Percentiles rank a stretch among this genome's conserved stretches.
These are phyloP conservation scores for Nemania abortiva DNA, from an alignment of 2,329 filamentous ascomycete species.

Conservation along the genomic window DNA sequence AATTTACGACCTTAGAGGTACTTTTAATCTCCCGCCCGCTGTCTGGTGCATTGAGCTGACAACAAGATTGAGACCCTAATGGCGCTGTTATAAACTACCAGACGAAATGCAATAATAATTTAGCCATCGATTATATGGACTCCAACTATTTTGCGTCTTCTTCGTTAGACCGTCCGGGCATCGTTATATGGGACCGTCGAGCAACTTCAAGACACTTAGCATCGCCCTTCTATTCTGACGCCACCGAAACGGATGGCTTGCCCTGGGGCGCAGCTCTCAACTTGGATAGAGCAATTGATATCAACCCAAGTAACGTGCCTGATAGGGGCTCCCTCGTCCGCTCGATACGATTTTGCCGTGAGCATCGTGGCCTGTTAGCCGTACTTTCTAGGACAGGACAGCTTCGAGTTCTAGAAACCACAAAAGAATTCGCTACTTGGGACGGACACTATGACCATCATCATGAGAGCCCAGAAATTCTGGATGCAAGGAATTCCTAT, in stretches of 20 bases:
- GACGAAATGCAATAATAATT: constrained; percentile 75
- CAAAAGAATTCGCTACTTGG: constrained; percentile 63
- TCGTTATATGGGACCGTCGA: constrained; percentile 84
- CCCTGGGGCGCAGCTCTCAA: constrained; percentile 73
- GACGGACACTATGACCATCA: constrained; percentile 54
- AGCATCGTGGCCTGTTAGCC: constrained; percentile 70
- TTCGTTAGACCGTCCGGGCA: constrained; percentile 77
- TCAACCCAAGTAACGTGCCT: constrained; percentile 64
- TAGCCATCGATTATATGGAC: constrained; percentile 83
- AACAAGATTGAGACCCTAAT: constrained; percentile 57
- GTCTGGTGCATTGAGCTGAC: constrained; percentile 38
- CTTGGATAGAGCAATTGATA: constrained; percentile 68
- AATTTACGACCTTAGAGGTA: constrained; percentile 83
- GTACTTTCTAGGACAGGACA: constrained; percentile 73
- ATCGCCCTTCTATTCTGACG: constrained; percentile 67
- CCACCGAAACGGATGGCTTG: constrained; percentile 70
- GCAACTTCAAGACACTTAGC: constrained; percentile 65
- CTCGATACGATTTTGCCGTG: constrained; percentile 72
- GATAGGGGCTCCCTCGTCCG: constrained; percentile 72
- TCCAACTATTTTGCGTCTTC: constrained; percentile 88
- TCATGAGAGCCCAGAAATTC: constrained; percentile 68
- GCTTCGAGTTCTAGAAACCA: constrained; percentile 70
- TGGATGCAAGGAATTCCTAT: constrained; percentile 70
- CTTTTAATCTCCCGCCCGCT: constrained; percentile 32
- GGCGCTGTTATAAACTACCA: constrained; percentile 69